A percentile compares a stretch with the other conserved stretches of the same genome.
phyloP scores from a whole-genome alignment of 2,329 filamentous ascomycete species.

The Penicillium sp. region DNA sequence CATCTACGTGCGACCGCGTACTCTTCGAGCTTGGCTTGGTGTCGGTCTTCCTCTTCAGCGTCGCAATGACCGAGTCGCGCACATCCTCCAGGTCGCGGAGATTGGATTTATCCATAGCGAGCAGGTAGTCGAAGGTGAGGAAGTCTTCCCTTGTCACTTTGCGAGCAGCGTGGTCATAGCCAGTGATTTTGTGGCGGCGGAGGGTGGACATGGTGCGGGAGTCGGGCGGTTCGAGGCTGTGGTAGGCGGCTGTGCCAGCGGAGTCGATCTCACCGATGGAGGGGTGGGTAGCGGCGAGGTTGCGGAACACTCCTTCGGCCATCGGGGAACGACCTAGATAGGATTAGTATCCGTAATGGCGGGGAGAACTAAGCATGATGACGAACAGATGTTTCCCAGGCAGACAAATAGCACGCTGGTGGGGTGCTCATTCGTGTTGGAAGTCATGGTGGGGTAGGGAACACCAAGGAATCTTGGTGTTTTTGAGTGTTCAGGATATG shows the following conservation, averaged over 20 bases:
- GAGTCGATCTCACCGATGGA: conserved; percentile 66
- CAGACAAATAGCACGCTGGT: conserved; percentile 87
- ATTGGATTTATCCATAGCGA: conserved; percentile 88
- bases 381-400: conserved; percentile 81
- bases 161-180: conserved; percentile 68
- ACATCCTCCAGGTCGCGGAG: conserved; percentile 59
- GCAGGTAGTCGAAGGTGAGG: conserved; percentile 76
- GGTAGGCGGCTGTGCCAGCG: conserved; percentile 83
- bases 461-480: not conserved
- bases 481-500: not conserved
- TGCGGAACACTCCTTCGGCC: conserved; percentile 86
- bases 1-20: conserved; percentile 32
- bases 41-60: conserved; percentile 39
- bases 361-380: not conserved
- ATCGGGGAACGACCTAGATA: conserved; percentile 68
- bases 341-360: conserved; percentile 4
- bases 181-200: conserved; percentile 60
- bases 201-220: conserved; percentile 74
- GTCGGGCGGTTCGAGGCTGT: conserved; percentile 68
- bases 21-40: conserved; percentile 20
- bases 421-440: conserved; percentile 14
- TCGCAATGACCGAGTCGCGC: conserved; percentile 43
- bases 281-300: conserved; percentile 53
- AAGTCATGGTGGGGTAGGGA: conserved; percentile 17
- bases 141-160: conserved; percentile 68